Percentiles rank a stretch among this genome's conserved stretches.
phyloP scores from a whole-genome alignment of 2,329 filamentous ascomycete species.

The Spiromastix sp. region DNA sequence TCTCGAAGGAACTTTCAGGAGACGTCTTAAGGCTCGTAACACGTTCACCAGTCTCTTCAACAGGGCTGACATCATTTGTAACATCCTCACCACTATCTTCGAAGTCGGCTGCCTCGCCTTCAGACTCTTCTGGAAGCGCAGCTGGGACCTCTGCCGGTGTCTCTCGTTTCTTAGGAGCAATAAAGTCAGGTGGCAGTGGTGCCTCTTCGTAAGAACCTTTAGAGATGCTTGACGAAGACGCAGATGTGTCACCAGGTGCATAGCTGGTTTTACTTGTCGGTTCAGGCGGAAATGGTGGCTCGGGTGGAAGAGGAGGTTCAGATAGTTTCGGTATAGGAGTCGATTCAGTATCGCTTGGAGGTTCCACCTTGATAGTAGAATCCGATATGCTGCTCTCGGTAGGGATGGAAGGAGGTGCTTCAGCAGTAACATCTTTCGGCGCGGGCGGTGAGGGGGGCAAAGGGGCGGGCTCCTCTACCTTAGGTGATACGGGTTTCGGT shows the following conservation, averaged over 20 bases:
- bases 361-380: slow-evolving; percentile 25
- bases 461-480: slow-evolving; percentile 1
- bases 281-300: slow-evolving; percentile 37
- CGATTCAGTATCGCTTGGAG: slow-evolving; percentile 18
- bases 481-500: slow-evolving; percentile 13
- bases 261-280: slow-evolving; percentile 37
- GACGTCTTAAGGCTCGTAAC: slow-evolving; percentile 29
- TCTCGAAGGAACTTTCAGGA: slow-evolving; percentile 36
- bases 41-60: slow-evolving; percentile 18
- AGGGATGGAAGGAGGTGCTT: slow-evolving; percentile 22
- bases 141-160: slow-evolving; percentile 15
- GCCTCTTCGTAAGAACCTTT: slow-evolving; percentile 31
- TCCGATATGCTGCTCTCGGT: slow-evolving; percentile 21
- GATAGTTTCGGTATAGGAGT: slow-evolving; percentile 22
- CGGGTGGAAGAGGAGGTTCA: slow-evolving; percentile 36
- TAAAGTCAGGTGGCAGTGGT: slow-evolving; percentile 23
- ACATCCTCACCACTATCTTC: slow-evolving; percentile 37
- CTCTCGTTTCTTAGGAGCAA: slow-evolving; percentile 13
- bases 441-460: slow-evolving; percentile 17
- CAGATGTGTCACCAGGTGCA: slow-evolving; percentile 39
- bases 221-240: slow-evolving; percentile 34
- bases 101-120: slow-evolving; percentile 28
- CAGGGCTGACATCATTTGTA: slow-evolving; percentile 28
- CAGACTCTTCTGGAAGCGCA: slow-evolving; percentile 26
- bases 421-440: slow-evolving; percentile 20